Conservation (phyloP, 306 rosid species). For the Pachyrhizus erosus region DNA sequence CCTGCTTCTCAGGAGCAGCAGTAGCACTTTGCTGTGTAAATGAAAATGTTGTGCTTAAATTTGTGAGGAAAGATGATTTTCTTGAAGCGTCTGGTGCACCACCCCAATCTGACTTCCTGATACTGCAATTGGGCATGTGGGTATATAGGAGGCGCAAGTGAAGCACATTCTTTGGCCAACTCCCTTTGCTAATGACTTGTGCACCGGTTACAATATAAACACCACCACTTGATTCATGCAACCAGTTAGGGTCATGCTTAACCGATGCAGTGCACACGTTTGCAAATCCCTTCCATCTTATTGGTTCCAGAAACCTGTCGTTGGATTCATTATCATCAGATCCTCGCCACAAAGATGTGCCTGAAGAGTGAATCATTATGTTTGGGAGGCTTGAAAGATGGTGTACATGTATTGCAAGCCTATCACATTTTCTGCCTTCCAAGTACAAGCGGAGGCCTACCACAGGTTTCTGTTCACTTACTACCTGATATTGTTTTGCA, state of each 20-base stretch:
- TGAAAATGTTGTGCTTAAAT: slow-evolving; percentile 77
- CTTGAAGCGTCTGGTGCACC: slow-evolving; percentile 63
- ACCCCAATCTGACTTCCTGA: slow-evolving; percentile 72
- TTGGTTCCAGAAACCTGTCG: slow-evolving; percentile 64
- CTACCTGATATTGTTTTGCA: slow-evolving; percentile 54
- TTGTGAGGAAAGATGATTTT: slow-evolving; percentile 70
- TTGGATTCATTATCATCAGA: slow-evolving; percentile 62
- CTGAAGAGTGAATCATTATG: slow-evolving; percentile 57
- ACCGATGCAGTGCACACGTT: slow-evolving; percentile 74
- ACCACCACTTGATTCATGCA: slow-evolving; percentile 66
- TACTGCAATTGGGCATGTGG: slow-evolving; percentile 64
- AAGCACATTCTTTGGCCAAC: slow-evolving; percentile 78
- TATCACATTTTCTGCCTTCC: slow-evolving; percentile 76
- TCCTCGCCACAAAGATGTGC: slow-evolving; percentile 64
- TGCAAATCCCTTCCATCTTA: slow-evolving; percentile 78
- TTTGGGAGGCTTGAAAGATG: slow-evolving; percentile 81
- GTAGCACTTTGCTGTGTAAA: slow-evolving; percentile 65
- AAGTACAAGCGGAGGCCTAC: slow-evolving; percentile 81
- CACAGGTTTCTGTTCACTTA: slow-evolving; percentile 66
- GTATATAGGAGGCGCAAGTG: slow-evolving; percentile 73
- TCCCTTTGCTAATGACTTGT: slow-evolving; percentile 75
- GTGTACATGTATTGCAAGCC: slow-evolving; percentile 68
- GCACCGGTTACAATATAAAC: slow-evolving; percentile 83
- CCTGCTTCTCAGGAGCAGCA: slow-evolving; percentile 59
- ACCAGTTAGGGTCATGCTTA: slow-evolving; percentile 75